These are phyloP conservation scores for Scalesia atractyloides DNA, from an alignment of 129 eudicot genomes.

Conservation along the genomic window DNA sequence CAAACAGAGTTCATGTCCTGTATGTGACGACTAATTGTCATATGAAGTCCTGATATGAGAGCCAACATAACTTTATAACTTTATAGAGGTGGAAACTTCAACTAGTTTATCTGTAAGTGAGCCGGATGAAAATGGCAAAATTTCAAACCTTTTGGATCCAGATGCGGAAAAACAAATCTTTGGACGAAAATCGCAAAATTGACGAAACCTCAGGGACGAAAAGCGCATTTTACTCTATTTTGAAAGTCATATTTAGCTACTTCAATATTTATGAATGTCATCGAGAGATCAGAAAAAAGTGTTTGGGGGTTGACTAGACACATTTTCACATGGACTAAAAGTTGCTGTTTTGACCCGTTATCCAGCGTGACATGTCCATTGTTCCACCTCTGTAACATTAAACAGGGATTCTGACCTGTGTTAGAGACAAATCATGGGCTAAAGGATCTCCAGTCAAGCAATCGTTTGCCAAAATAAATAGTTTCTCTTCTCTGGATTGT, in stretches of 20 bases:
- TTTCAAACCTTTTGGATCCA: no score
- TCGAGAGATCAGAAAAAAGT: background rate
- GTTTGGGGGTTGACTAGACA: background rate
- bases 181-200: no score
- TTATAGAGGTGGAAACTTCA: conserved; percentile 5
- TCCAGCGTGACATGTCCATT: background rate
- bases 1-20: conserved; percentile 89
- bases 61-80: background rate
- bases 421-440: conserved; percentile 82
- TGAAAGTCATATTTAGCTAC: background rate
- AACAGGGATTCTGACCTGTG: conserved; percentile 58
- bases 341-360: background rate
- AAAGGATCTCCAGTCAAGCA: conserved; percentile 96
- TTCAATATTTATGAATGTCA: background rate
- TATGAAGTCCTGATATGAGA: conserved; percentile 26
- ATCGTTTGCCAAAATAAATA: conserved; percentile 90
- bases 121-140: no score
- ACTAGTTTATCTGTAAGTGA: background rate
- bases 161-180: no score
- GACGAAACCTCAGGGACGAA: no score
- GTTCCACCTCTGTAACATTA: background rate
- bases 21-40: conserved; percentile 13
- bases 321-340: background rate
- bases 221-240: no score
- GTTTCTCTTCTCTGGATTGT: conserved; percentile 94